Percentiles rank a stretch among this genome's conserved stretches.
Conservation (phyloP, 2,329 filamentous ascomycete genomes). For the Apiospora arundinis region DNA sequence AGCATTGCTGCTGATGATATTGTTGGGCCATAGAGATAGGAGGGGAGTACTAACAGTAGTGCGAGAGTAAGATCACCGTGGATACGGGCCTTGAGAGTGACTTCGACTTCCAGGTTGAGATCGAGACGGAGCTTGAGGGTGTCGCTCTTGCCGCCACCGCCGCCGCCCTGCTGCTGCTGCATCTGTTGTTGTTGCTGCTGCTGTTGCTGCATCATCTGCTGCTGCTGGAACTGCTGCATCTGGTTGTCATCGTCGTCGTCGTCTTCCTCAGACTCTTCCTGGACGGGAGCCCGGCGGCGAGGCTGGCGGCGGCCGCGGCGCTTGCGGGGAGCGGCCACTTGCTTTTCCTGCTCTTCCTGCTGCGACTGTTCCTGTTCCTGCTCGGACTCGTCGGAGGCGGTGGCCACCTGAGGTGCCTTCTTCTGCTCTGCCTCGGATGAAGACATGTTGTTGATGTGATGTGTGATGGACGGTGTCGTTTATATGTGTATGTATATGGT, state of each 20-base stretch:
- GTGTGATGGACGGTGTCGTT: neutral
- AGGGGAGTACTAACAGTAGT: constrained; percentile 56
- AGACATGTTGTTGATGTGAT: constrained; percentile 20
- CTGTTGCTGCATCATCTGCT: constrained; percentile 27
- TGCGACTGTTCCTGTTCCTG: constrained; percentile 8
- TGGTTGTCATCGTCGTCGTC: constrained; percentile 33
- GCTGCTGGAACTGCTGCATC: constrained; percentile 31
- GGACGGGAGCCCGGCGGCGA: constrained; percentile 2
- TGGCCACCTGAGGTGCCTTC: constrained; percentile 9
- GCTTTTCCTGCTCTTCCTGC: constrained; percentile 15
- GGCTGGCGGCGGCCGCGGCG: constrained; percentile 18
- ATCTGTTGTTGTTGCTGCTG: constrained; percentile 37
- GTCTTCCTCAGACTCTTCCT: constrained; percentile 9
- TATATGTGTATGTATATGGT: neutral
- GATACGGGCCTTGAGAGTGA: constrained; percentile 85
- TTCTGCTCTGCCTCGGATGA: constrained; percentile 19
- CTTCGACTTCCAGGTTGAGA: constrained; percentile 83
- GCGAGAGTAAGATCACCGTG: constrained; percentile 83
- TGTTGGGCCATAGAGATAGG: too few species aligned
- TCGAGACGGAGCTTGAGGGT: constrained; percentile 79
- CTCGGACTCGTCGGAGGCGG: constrained; percentile 11
- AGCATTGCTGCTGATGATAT: too few species aligned
- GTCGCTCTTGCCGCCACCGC: constrained; percentile 43
- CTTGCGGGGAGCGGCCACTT: constrained; percentile 15
- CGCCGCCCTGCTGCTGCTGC: constrained; percentile 36